These are phyloP conservation scores for Scheffersomyces insectosa DNA, from an alignment of 1,139 yeast species.

Conservation along the genomic window DNA sequence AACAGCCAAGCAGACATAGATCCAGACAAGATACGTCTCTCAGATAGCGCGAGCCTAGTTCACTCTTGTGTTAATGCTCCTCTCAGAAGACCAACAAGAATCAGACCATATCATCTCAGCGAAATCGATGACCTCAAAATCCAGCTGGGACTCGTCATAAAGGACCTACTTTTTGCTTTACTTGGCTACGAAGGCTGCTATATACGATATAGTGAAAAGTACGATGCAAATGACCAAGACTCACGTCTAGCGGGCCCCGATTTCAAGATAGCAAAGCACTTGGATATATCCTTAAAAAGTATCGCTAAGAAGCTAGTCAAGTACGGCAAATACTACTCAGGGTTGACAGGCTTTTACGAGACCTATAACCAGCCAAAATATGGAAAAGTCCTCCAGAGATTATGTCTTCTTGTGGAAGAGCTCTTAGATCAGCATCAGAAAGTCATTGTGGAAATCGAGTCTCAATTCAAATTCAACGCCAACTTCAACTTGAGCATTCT, in stretches of 20 bases:
- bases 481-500: constrained; percentile 34
- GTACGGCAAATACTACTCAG: constrained; percentile 63
- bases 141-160: constrained; percentile 73
- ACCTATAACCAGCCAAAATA: constrained; percentile 52
- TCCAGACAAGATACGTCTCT: constrained; percentile 17
- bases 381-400: constrained; percentile 75
- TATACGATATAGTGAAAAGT: constrained; percentile 65
- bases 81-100: constrained; percentile 13
- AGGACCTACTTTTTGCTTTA: constrained; percentile 68
- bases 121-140: constrained; percentile 44
- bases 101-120: constrained; percentile 45
- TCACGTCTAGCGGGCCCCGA: constrained; percentile 67
- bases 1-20: constrained; percentile 10
- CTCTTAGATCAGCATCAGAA: constrained; percentile 51
- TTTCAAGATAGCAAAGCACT: constrained; percentile 65
- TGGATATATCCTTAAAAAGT: constrained; percentile 75
- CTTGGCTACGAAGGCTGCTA: constrained; percentile 81
- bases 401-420: constrained; percentile 60
- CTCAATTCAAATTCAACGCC: constrained; percentile 47
- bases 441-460: constrained; percentile 54
- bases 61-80: constrained; percentile 17
- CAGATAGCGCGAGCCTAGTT: constrained; percentile 19
- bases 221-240: constrained; percentile 42
- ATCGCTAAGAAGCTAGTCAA: constrained; percentile 63
- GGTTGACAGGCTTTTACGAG: constrained; percentile 56